These are phyloP conservation scores for Trametes gibbosa DNA, from an alignment of 768 basidiomycete genomes.

Conservation along the genomic window DNA sequence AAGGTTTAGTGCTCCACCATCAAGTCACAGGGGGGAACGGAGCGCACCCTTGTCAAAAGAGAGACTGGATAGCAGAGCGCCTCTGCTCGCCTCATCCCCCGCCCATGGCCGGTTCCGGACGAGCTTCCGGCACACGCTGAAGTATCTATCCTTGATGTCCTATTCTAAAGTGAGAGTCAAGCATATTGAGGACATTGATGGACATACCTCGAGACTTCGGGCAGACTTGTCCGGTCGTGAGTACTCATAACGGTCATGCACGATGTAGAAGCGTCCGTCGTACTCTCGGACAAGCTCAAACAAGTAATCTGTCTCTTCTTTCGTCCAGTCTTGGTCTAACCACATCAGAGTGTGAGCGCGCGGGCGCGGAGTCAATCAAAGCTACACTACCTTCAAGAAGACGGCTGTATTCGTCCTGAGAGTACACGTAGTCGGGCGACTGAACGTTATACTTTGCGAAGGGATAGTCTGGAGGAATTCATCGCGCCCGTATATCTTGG, in stretches of 20 bases:
- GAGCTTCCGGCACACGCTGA: slow-evolving; percentile 84
- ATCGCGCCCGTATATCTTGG: no score
- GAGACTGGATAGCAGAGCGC: slow-evolving; percentile 65
- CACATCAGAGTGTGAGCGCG: not conserved
- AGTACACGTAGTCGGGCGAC: slow-evolving; percentile 63
- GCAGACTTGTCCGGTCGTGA: slow-evolving; percentile 38
- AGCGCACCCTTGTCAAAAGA: slow-evolving; percentile 82
- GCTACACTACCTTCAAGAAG: slow-evolving; percentile 60
- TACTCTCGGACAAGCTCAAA: slow-evolving; percentile 78
- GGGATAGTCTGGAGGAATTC: slow-evolving; percentile 53
- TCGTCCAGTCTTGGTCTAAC: slow-evolving; percentile 81
- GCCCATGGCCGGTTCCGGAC: slow-evolving; percentile 81
- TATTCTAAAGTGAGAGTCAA: slow-evolving; percentile 28
- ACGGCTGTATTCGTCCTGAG: slow-evolving; percentile 84
- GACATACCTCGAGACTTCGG: slow-evolving; percentile 69
- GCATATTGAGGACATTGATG: not conserved
- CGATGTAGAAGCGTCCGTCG: slow-evolving; percentile 86
- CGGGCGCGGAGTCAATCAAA: not conserved
- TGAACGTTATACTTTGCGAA: slow-evolving; percentile 85
- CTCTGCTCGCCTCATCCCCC: slow-evolving; percentile 75
- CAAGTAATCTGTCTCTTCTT: slow-evolving; percentile 92
- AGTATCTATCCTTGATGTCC: slow-evolving; percentile 96
- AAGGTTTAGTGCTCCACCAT: not conserved
- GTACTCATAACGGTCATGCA: slow-evolving; percentile 87
- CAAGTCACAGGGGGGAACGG: not conserved